Evolutionary conservation across 2,329 filamentous ascomycete species (phyloP).

Genomic region (Knoxdaviesia proteae): DNA sequence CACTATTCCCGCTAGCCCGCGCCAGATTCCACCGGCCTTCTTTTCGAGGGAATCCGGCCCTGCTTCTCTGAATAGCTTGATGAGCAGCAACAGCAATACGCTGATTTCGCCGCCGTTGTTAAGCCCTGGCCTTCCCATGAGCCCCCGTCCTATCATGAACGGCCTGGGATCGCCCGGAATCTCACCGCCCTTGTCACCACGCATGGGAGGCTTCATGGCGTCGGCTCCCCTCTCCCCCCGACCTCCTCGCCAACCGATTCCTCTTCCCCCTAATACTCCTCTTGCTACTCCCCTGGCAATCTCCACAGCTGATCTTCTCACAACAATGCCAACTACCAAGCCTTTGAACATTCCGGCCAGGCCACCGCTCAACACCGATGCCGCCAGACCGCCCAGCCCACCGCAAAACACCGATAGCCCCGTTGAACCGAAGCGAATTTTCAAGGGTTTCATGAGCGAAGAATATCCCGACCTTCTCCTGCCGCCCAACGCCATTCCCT

Average conservation of each 20-base stretch:
- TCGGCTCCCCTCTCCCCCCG: constrained; percentile 47
- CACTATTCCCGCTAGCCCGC: constrained; percentile 17
- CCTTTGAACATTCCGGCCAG: constrained; percentile 18
- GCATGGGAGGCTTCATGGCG: constrained; percentile 14
- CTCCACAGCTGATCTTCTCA: not conserved
- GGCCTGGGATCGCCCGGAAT: constrained; percentile 21
- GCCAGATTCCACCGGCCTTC: constrained; percentile 11
- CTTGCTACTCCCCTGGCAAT: constrained; percentile 11
- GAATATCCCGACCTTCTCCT: constrained; percentile 74
- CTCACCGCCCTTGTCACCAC: constrained; percentile 52
- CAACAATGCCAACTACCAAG: constrained; percentile 10
- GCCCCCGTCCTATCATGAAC: constrained; percentile 34
- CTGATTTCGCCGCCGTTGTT: constrained; percentile 21
- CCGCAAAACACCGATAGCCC: constrained; percentile 17
- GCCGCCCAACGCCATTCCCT: constrained; percentile 71
- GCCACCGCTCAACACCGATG: constrained; percentile 1
- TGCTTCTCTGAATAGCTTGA: constrained; percentile 30
- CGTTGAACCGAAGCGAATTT: constrained; percentile 34
- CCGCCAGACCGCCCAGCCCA: constrained; percentile 3
- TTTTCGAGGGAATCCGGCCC: constrained; percentile 18
- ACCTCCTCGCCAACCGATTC: constrained; percentile 51
- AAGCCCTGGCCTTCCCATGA: constrained; percentile 39
- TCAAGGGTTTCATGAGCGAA: constrained; percentile 59
- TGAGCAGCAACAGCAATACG: constrained; percentile 17
- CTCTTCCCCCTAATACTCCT: constrained; percentile 49